Evolutionary conservation across 164 flowering plant genomes (phyloP), one percentile per base, ranked within the genome.

Genomic region (Akebia trifoliata): DNA sequence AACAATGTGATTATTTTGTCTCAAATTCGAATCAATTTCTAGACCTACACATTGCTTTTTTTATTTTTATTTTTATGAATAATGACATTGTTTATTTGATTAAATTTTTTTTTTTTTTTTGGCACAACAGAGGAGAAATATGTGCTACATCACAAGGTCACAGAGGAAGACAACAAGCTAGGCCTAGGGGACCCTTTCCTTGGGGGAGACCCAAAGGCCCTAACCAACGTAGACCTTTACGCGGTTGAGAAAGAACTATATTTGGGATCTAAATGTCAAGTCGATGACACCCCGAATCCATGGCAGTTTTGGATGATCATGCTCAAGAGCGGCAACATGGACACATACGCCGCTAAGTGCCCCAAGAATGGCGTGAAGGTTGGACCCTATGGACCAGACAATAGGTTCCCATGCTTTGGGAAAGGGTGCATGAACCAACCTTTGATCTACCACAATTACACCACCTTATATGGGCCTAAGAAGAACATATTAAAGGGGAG

Each of bases 241-340:
- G 87, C 94, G 0, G 82, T 62, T 0, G 74, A 74, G 21, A 86
- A 86, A 54, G 94, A 84, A 45, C 62, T 74, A 0, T 82, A 79
- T 57, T 50, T 86, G 57, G 95, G 83, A 10, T 70, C 62, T 1
- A 65, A 71, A 44, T 86, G 87, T 48, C 68, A 78, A 45, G 83
- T 81, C 6, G 8, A 48, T 1, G 81, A 79, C 66, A 28, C 22
- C 3, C 78, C 82, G 31, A 65, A 69, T 20, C 85, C 90, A 56
- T 87, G 95, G 95, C 80, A 87, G 6, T 85, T 83, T 24, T 83
- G 93, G 89, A 83, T 81, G 84, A 51, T 83, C 42, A 83, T 83
- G 93, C 80, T 85, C 25, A 83, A 85, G 68, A 85, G 61, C 64
- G 93, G 93, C 32, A 83, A 85, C 73, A 59, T 73, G 68, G 93